Conservation (phyloP, 257 asterid genomes). For the Nicotiana sylvestris region DNA sequence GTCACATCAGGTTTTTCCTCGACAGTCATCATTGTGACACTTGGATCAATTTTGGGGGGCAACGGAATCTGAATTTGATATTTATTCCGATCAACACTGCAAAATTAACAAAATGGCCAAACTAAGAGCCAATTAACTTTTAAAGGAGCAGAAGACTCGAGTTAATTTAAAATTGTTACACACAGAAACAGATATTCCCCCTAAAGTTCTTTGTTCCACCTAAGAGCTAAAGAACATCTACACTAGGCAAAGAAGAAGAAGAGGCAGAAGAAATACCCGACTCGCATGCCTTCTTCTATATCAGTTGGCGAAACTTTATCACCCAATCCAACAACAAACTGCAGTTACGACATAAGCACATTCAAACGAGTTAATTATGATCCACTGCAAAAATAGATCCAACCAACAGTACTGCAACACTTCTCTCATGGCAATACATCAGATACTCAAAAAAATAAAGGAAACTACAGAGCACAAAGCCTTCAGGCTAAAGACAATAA, state of each 20-base stretch:
- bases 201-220: neutral
- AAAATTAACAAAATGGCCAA: slow-evolving; percentile 20
- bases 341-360: slow-evolving; percentile 27
- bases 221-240: neutral
- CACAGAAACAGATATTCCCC: neutral
- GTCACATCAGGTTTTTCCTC: slow-evolving; percentile 99
- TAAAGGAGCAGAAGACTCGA: neutral
- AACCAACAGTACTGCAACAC: neutral
- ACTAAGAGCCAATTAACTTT: neutral
- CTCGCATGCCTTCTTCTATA: slow-evolving; percentile 98
- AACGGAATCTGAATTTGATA: slow-evolving; percentile 96
- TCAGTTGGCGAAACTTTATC: slow-evolving; percentile 98
- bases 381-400: slow-evolving; percentile 18
- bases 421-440: neutral
- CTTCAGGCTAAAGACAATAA: neutral
- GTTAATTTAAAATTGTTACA: neutral
- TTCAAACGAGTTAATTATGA: slow-evolving; percentile 30
- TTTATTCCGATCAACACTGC: slow-evolving; percentile 91
- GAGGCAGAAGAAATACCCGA: slow-evolving; percentile 48
- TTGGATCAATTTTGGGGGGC: slow-evolving; percentile 98
- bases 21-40: slow-evolving; percentile 99
- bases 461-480: neutral
- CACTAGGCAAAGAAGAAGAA: neutral
- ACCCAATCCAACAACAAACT: slow-evolving; percentile 96
- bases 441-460: neutral